These are phyloP conservation scores for Pyrenophora seminiperda DNA, from an alignment of 2,329 filamentous ascomycete species.

Conservation along the genomic window DNA sequence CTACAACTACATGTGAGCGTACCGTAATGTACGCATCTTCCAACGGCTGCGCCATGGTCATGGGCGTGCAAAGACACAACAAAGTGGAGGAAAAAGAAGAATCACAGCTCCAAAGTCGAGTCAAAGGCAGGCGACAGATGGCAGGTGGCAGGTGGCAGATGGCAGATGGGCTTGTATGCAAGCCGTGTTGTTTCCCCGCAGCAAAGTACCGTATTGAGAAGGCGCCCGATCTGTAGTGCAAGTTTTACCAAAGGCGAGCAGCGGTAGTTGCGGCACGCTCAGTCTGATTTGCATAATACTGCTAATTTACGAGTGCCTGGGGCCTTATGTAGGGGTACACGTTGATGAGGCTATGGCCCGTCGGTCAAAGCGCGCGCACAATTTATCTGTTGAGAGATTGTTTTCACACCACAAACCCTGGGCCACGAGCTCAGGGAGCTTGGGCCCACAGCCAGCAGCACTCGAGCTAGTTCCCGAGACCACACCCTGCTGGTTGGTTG, in stretches of 20 bases:
- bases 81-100: background rate
- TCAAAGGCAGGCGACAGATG: slow-evolving; percentile 1
- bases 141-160: no score
- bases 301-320: background rate
- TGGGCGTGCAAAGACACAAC: background rate
- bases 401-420: slow-evolving; percentile 14
- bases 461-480: slow-evolving; percentile 7
- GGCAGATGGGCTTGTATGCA: slow-evolving; percentile 8
- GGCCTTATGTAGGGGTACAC: background rate
- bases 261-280: slow-evolving; percentile 28
- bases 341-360: background rate
- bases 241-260: slow-evolving; percentile 27
- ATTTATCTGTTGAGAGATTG: slow-evolving; percentile 25
- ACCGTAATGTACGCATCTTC: slow-evolving; percentile 72
- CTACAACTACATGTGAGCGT: slow-evolving; percentile 31
- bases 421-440: slow-evolving; percentile 17
- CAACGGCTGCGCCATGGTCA: slow-evolving; percentile 44
- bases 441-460: slow-evolving; percentile 12
- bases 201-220: slow-evolving; percentile 27
- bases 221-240: slow-evolving; percentile 28
- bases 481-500: background rate
- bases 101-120: background rate
- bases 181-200: slow-evolving; percentile 36
- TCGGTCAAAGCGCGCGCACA: slow-evolving; percentile 4
- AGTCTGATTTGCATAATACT: background rate